Base-by-base conservation (phyloP, 768 basidiomycete genomes). In the Tylopilus sp. region DNA sequence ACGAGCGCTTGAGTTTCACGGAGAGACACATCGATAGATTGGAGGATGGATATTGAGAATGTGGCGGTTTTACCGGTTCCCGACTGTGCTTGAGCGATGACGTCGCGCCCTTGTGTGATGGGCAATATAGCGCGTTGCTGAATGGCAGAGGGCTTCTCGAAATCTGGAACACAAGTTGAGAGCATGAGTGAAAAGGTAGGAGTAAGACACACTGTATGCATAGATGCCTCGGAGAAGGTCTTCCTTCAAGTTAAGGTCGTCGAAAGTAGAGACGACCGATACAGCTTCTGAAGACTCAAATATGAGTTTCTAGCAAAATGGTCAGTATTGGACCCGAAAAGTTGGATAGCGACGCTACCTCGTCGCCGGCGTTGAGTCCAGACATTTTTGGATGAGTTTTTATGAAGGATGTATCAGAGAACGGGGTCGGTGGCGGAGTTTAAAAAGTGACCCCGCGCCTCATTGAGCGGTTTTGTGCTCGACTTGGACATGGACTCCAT, bases 1-100 rank as follows among this genome's bases (percentile, higher is more conserved):
- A 99, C 88, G 45, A 99, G 85, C 0, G 93, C 95, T 71, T 98
- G 95, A 3, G 93, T 94, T 73, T 97, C 94, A 55, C 94, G 85
- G 44, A 98, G 81, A 35, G 89, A 86, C 39, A 91, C 84, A 70
- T 99, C 95, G 82, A 99, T 97, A 57, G 91, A 92, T 69, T 99
- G 95, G 47, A 99, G 85, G 70, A 97, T 92, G 59, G 95, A 90
- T 69, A 99, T 97, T 60, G 94, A 95, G 75, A 98, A 98, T 18
- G 95, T 97, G 6, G 95, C 95, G 10, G 95, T 99, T 91, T 98
- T 99, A 80, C 95, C 95, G 33, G 95, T 98, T 69, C 95, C 95
- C 30, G 95, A 97, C 75, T 98, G 95, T 39, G 95, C 95, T 76
- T 98, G 95, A 31, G 95, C 95, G 69, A 99, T 98, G 54, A 98